These are phyloP conservation scores for Irpex sp. DNA, from an alignment of 1,284 basidiomycete genomes.

Conservation along the genomic window DNA sequence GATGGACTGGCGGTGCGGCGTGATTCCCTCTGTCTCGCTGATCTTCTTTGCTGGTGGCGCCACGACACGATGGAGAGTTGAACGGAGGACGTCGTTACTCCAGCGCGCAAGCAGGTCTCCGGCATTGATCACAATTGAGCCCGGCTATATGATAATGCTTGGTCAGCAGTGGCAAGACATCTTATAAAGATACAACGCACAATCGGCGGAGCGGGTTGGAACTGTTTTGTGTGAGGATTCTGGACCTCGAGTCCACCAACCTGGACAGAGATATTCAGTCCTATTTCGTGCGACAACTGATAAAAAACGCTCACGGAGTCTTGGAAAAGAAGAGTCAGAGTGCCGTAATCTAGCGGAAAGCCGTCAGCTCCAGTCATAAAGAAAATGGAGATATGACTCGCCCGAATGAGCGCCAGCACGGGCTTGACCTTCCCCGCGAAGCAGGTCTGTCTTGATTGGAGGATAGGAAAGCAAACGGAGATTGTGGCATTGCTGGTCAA, in stretches of 20 bases:
- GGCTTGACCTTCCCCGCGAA: slow-evolving; percentile 63
- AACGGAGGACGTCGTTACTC: slow-evolving; percentile 77
- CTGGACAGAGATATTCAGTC: slow-evolving; percentile 22
- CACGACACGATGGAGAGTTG: slow-evolving; percentile 79
- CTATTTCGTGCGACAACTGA: background rate
- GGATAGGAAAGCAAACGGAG: slow-evolving; percentile 74
- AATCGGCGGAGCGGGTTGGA: slow-evolving; percentile 69
- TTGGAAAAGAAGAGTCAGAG: slow-evolving; percentile 81
- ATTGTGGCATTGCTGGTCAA: slow-evolving; percentile 74
- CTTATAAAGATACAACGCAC: slow-evolving; percentile 36
- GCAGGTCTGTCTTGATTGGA: slow-evolving; percentile 52
- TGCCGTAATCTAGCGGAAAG: slow-evolving; percentile 63
- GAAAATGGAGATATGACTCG: slow-evolving; percentile 17
- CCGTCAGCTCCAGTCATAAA: slow-evolving; percentile 1
- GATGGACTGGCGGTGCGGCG: slow-evolving; percentile 70
- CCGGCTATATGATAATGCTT: slow-evolving; percentile 40
- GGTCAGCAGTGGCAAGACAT: background rate
- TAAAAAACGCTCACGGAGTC: slow-evolving; percentile 46
- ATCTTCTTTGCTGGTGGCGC: slow-evolving; percentile 53
- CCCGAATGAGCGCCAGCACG: slow-evolving; percentile 78
- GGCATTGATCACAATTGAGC: slow-evolving; percentile 79
- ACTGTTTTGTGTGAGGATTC: slow-evolving; percentile 67
- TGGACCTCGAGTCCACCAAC: slow-evolving; percentile 83
- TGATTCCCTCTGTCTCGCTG: slow-evolving; percentile 46
- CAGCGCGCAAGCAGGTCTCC: slow-evolving; percentile 80